These are phyloP conservation scores for Vitis rotundifolia DNA, from an alignment of 164 flowering plant genomes.

Conservation along the genomic window DNA sequence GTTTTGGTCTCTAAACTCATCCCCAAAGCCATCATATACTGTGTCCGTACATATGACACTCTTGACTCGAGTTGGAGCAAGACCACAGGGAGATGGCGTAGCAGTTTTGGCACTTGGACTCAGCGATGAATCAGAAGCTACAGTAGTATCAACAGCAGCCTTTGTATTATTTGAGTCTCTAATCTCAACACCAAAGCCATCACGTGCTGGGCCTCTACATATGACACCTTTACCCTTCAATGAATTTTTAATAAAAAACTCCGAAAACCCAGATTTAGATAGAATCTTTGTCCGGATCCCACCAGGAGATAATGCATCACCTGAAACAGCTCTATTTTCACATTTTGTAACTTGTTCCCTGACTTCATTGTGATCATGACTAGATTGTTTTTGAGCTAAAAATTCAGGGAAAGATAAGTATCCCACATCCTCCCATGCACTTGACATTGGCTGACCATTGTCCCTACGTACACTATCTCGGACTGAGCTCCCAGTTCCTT, in stretches of 20 bases:
- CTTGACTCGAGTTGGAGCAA: slow-evolving; percentile 31
- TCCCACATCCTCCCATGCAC: slow-evolving; percentile 31
- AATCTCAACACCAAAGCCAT: slow-evolving; percentile 23
- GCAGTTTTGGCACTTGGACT: slow-evolving; percentile 23
- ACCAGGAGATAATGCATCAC: slow-evolving; percentile 30
- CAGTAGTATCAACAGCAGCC: slow-evolving; percentile 18
- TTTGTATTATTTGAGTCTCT: slow-evolving; percentile 27
- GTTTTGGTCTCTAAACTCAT: slow-evolving; percentile 25
- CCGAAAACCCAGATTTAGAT: slow-evolving; percentile 75
- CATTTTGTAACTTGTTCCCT: slow-evolving; percentile 20
- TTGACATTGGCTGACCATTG: slow-evolving; percentile 20
- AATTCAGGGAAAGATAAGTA: slow-evolving; percentile 26
- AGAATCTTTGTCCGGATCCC: slow-evolving; percentile 65
- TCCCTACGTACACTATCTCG: slow-evolving; percentile 25
- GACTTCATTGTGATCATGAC: slow-evolving; percentile 18
- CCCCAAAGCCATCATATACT: slow-evolving; percentile 25
- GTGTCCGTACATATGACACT: slow-evolving; percentile 50
- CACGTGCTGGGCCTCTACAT: slow-evolving; percentile 33
- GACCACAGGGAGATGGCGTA: slow-evolving; percentile 19
- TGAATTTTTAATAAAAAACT: slow-evolving; percentile 65
- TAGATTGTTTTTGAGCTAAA: slow-evolving; percentile 30
- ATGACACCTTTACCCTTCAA: slow-evolving; percentile 77
- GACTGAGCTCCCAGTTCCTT: slow-evolving; percentile 34
- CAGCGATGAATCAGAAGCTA: slow-evolving; percentile 31
- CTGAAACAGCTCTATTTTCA: slow-evolving; percentile 24